Evolutionary conservation across 345 rosid species (phyloP).

Genomic region (Aquilaria malaccensis): DNA sequence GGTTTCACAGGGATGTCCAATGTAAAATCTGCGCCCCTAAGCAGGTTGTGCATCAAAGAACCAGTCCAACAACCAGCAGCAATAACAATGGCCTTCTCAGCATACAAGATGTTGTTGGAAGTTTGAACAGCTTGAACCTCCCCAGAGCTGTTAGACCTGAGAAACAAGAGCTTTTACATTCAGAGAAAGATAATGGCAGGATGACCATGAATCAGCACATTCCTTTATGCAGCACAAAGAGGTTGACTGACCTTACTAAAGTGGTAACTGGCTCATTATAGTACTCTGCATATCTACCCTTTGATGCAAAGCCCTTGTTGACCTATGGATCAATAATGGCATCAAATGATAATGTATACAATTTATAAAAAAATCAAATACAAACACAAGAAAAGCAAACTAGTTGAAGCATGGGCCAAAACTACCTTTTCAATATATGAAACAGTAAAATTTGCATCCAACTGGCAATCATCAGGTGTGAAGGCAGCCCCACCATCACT

Average conservation of each 20-base stretch:
- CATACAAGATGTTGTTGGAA: conserved; percentile 42
- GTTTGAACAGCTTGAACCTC: conserved; percentile 64
- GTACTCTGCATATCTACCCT: conserved; percentile 83
- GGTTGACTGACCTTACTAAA: conserved; percentile 41
- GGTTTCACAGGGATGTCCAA: conserved; percentile 72
- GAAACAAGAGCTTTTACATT: conserved; percentile 7
- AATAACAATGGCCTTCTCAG: conserved; percentile 63
- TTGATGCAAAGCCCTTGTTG: conserved; percentile 45
- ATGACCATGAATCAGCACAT: background rate
- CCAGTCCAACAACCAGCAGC: conserved; percentile 97
- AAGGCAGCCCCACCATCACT: conserved; percentile 65
- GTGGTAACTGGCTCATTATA: conserved; percentile 66
- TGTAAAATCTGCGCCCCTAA: conserved; percentile 35
- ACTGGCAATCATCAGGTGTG: conserved; percentile 71
- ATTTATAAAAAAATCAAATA: background rate
- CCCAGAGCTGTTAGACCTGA: conserved; percentile 40
- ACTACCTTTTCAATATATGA: conserved; percentile 65
- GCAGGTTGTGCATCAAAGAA: conserved; percentile 47
- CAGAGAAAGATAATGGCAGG: background rate
- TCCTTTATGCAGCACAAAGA: conserved; percentile 2
- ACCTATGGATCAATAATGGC: conserved; percentile 29
- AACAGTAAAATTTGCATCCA: conserved; percentile 72
- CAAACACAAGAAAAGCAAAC: background rate
- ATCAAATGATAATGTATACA: too few species aligned
- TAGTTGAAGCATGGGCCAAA: conserved; percentile 4